phyloP scores from a whole-genome alignment of 345 rosid genomes.

The Citrus reticulata region DNA sequence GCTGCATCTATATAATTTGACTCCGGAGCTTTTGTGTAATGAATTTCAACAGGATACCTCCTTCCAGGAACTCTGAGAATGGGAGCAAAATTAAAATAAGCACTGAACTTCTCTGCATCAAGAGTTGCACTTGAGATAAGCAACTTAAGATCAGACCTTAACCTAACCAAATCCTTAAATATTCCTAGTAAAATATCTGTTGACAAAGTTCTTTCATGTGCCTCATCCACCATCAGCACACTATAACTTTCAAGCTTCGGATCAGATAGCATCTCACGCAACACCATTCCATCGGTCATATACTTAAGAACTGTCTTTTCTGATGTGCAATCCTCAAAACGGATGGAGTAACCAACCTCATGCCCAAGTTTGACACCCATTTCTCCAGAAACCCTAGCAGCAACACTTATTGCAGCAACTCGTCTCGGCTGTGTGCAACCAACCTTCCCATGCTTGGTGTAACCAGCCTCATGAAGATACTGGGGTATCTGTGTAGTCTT shows the following conservation, averaged over 20 bases:
- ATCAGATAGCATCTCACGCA: conserved; percentile 90
- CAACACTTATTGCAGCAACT: conserved; percentile 98
- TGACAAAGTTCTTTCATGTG: conserved; percentile 97
- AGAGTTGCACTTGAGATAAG: conserved; percentile 96
- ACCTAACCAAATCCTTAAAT: conserved; percentile 88
- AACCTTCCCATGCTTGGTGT: background rate
- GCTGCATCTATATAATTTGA: conserved; percentile 95
- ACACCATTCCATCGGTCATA: conserved; percentile 96
- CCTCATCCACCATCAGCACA: conserved; percentile 95
- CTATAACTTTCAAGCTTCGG: conserved; percentile 88
- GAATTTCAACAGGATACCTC: conserved; percentile 88
- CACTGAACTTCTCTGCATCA: conserved; percentile 96
- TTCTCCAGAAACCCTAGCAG: conserved; percentile 96
- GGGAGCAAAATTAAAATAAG: conserved; percentile 91
- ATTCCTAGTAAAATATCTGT: conserved; percentile 92
- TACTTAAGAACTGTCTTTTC: conserved; percentile 87
- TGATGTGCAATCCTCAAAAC: conserved; percentile 63
- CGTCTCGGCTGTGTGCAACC: conserved; percentile 89
- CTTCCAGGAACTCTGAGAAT: conserved; percentile 92
- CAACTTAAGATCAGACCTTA: conserved; percentile 78
- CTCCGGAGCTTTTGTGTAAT: conserved; percentile 95
- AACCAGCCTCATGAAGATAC: conserved; percentile 1
- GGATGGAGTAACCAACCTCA: conserved; percentile 40
- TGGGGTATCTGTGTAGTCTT: background rate
- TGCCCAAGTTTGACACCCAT: conserved; percentile 97